These are phyloP conservation scores for Quercus glauca DNA, from an alignment of 306 rosid genomes.

Conservation along the genomic window DNA sequence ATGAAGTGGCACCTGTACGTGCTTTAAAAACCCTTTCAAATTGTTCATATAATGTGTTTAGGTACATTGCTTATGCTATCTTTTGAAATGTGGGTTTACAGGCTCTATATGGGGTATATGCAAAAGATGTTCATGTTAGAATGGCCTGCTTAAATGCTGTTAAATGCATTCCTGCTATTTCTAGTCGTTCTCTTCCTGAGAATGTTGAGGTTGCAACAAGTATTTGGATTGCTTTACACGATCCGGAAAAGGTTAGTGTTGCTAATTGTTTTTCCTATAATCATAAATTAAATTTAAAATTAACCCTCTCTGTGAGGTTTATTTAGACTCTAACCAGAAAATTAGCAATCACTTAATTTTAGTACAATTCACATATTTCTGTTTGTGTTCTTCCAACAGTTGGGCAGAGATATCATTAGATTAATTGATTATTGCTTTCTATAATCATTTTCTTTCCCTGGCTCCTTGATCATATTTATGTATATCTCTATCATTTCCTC, in stretches of 20 bases:
- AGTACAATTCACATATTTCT: not conserved
- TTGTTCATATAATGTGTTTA: slow-evolving; percentile 12
- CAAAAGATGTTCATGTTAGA: slow-evolving; percentile 91
- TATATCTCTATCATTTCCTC: not conserved
- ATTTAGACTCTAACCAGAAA: not conserved
- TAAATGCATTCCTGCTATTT: slow-evolving; percentile 84
- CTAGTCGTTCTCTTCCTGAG: slow-evolving; percentile 67
- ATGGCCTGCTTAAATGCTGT: slow-evolving; percentile 92
- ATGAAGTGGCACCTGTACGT: slow-evolving; percentile 84
- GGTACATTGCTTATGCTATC: slow-evolving; percentile 13
- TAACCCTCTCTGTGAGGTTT: not conserved
- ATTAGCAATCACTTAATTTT: not conserved
- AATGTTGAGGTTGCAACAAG: slow-evolving; percentile 78
- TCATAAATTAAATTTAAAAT: not conserved
- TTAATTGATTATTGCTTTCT: not conserved
- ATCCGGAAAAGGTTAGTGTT: slow-evolving; percentile 80
- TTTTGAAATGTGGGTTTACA: slow-evolving; percentile 33
- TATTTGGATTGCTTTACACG: slow-evolving; percentile 94
- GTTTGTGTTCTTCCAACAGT: not conserved
- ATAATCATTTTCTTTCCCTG: not conserved
- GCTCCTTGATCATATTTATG: not conserved
- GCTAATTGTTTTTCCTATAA: not conserved
- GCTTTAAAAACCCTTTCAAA: slow-evolving; percentile 16
- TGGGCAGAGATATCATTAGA: not conserved
- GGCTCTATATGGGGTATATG: slow-evolving; percentile 92